These are phyloP conservation scores for Blastobotrys ciferrii DNA, from an alignment of 1,139 yeast species.

Conservation along the genomic window DNA sequence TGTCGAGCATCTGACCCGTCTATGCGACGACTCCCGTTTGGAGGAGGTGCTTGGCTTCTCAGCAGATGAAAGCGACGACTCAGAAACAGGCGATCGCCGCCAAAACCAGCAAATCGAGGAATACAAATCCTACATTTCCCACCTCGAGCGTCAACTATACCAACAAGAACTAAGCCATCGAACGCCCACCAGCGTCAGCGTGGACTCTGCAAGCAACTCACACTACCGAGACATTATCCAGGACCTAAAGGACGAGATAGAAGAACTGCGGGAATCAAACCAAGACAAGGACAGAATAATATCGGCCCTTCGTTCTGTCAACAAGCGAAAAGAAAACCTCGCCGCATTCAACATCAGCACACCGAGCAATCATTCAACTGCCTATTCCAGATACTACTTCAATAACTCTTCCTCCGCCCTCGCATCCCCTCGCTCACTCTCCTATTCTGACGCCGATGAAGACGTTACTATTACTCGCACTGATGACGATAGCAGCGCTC, in stretches of 20 bases:
- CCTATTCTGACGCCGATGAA: conserved; percentile 11
- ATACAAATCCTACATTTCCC: conserved; percentile 58
- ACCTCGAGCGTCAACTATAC: conserved; percentile 58
- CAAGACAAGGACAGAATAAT: conserved; percentile 76
- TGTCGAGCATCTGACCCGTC: conserved; percentile 64
- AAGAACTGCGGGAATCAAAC: conserved; percentile 59
- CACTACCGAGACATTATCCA: conserved; percentile 38
- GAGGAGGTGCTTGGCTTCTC: conserved; percentile 41
- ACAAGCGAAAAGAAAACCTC: conserved; percentile 32
- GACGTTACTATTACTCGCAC: conserved; percentile 13
- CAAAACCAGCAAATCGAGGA: conserved; percentile 49
- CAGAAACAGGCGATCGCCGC: conserved; percentile 10
- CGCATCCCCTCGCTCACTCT: conserved; percentile 11
- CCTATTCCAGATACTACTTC: conserved; percentile 26
- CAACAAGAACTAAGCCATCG: conserved; percentile 33
- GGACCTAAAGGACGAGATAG: conserved; percentile 70
- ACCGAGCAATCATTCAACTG: conserved; percentile 17
- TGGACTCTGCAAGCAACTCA: conserved; percentile 10
- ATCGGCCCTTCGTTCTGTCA: conserved; percentile 50
- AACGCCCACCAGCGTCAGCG: conserved; percentile 6
- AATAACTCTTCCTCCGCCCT: conserved; percentile 5
- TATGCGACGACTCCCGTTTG: conserved; percentile 57
- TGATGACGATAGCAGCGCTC: conserved; percentile 7
- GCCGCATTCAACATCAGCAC: conserved; percentile 16
- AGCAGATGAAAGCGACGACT: conserved; percentile 19